Evolutionary conservation across 1,284 basidiomycete genomes (phyloP), one percentile per base, ranked within the genome.

Genomic region (Cryptococcus sp.): DNA sequence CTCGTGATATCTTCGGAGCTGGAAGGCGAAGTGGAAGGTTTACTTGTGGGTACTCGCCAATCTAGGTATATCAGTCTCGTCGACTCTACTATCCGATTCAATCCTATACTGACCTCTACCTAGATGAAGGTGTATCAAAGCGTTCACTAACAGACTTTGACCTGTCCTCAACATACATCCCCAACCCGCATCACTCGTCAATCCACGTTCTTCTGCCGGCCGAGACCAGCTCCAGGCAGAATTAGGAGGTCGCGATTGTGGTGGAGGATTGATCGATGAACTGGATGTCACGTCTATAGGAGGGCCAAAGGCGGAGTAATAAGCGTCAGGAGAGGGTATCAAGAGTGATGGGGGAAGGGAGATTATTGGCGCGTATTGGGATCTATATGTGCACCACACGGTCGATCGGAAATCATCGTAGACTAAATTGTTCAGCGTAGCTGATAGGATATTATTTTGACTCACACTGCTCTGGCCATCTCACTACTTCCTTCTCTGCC

Each of bases 121-220:
- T 0, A 96, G 80, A 76, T 95, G 90, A 4, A 89, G 77, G 70
- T 88, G 84, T 13, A 94, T 75, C 30, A 98, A 79, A 0, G 93
- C 86, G 65, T 94, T 97, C 4, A 92, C 95, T 14, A 98, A 80
- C 59, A 98, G 72, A 65, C 88, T 90, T 78, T 98, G 95, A 0
- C 93, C 94, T 0, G 95, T 98, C 31, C 95, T 79, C 33, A 98
- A 76, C 95, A 98, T 98, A 75, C 95, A 98, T 0, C 95, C 95
- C 95, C 95, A 98, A 0, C 95, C 95, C 0, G 90, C 81, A 79
- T 98, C 95, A 62, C 84, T 89, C n/a, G 87, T 90, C 83, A 91
- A 87, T 0, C 87, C 88, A 65, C 86, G 86, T 68, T 89, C 88
- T 0, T 63, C 71, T 15, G 53, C 57, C 14, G 62, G 52, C 78